Evolutionary conservation across 208 protist genomes (phyloP).

Genomic region (Wallacemonas sp.): DNA sequence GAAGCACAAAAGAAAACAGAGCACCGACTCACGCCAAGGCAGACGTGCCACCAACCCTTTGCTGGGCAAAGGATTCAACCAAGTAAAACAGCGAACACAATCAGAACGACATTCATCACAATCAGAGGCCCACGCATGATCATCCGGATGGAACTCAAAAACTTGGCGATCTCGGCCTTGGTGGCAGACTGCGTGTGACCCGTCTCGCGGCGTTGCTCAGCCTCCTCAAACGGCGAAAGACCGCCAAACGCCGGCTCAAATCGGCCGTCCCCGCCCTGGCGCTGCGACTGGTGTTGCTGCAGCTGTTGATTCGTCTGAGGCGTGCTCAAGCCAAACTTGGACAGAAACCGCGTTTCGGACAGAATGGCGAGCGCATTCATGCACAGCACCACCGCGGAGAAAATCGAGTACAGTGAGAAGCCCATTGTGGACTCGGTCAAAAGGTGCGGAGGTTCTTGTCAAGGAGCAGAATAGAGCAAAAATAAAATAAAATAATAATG

Average conservation of each 20-base stretch:
- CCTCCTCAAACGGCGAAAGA: slow-evolving; percentile 5
- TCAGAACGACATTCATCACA: slow-evolving; percentile 67
- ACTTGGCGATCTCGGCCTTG: slow-evolving; percentile 52
- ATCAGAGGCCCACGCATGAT: slow-evolving; percentile 84
- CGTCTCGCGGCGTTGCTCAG: background rate
- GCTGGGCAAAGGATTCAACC: slow-evolving; percentile 33
- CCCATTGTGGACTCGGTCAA: too few relatives aligned
- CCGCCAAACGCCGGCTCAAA: slow-evolving; percentile 12
- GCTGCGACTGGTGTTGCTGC: background rate
- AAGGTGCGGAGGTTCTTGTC: too few relatives aligned
- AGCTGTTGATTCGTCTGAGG: slow-evolving; percentile 23
- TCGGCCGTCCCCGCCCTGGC: background rate
- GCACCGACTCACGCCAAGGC: too few relatives aligned
- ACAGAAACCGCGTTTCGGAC: slow-evolving; percentile 81
- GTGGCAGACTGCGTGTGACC: slow-evolving; percentile 9
- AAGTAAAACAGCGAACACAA: slow-evolving; percentile 69
- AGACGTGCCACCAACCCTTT: background rate
- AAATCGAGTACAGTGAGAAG: slow-evolving; percentile 69
- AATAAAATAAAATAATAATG: too few relatives aligned
- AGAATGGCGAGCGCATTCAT: slow-evolving; percentile 86
- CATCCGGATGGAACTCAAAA: slow-evolving; percentile 77
- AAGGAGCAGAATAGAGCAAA: too few relatives aligned
- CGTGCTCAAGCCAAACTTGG: slow-evolving; percentile 69
- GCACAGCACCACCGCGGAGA: slow-evolving; percentile 53
- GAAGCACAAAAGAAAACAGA: slow-evolving; percentile 19